A percentile compares a stretch with the other conserved stretches of the same genome.
Evolutionary conservation across 257 asterid genomes (phyloP).

Genomic region (Cruciata laevipes): DNA sequence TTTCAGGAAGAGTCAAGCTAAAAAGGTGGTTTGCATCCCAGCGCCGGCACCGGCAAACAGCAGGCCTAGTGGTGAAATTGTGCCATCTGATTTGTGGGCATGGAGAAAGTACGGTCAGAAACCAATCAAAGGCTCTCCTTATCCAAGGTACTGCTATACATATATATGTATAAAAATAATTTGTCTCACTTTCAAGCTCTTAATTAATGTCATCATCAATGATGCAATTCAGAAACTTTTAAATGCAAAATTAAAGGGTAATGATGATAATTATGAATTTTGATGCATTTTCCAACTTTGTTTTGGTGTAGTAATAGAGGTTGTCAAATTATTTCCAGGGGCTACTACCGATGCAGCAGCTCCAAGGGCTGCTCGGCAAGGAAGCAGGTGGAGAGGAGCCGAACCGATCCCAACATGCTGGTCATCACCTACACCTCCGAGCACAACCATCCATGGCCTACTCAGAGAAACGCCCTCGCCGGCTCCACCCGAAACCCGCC

Average conservation of each 20-base stretch:
- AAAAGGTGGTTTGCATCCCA: conserved; percentile 89
- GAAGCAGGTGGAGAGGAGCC: conserved; percentile 94
- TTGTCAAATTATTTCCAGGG: conserved; percentile 39
- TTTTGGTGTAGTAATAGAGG: neutral
- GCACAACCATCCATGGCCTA: conserved; percentile 98
- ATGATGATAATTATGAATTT: neutral
- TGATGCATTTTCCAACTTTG: neutral
- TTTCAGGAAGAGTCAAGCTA: conserved; percentile 80
- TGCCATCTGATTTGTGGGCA: conserved; percentile 97
- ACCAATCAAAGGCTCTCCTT: conserved; percentile 97
- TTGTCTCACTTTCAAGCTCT: no score
- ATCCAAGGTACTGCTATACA: no score
- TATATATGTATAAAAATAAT: no score
- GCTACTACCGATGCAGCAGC: conserved; percentile 93
- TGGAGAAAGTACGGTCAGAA: conserved; percentile 98
- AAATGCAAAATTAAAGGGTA: no score
- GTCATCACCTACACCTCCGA: conserved; percentile 90
- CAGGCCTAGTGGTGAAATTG: conserved; percentile 79
- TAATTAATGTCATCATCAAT: no score
- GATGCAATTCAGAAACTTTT: no score
- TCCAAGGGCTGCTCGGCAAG: conserved; percentile 94
- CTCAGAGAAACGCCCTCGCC: conserved; percentile 85
- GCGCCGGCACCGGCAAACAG: conserved; percentile 87
- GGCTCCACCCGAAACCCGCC: conserved; percentile 76
- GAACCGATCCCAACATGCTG: conserved; percentile 88